Conservation (phyloP, 306 rosid genomes). For the Dicorynia guianensis region DNA sequence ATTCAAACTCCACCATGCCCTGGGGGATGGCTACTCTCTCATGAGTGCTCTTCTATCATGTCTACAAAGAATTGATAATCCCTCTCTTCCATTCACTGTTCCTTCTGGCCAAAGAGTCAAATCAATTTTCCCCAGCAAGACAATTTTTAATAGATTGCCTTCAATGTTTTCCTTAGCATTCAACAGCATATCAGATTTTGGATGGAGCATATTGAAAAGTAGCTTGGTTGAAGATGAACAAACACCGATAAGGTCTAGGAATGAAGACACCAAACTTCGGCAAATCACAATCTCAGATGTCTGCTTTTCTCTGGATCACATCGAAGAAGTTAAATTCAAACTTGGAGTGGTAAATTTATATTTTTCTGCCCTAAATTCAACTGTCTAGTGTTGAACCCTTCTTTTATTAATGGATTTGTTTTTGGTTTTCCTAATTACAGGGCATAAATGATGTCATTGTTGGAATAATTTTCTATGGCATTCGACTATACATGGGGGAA, state of each 20-base stretch:
- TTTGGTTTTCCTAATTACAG: slow-evolving; percentile 14
- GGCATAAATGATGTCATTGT: slow-evolving; percentile 58
- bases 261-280: slow-evolving; percentile 36
- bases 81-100: slow-evolving; percentile 60
- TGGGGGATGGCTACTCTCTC: slow-evolving; percentile 69
- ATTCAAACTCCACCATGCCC: slow-evolving; percentile 64
- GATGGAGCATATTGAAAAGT: slow-evolving; percentile 50
- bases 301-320: slow-evolving; percentile 41
- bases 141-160: slow-evolving; percentile 21
- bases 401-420: too few relatives aligned
- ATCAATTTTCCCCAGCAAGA: background rate
- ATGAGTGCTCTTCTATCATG: slow-evolving; percentile 72
- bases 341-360: slow-evolving; percentile 67
- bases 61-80: slow-evolving; percentile 52
- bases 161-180: slow-evolving; percentile 26
- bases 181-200: slow-evolving; percentile 42
- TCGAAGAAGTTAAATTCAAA: slow-evolving; percentile 43
- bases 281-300: slow-evolving; percentile 44
- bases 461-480: slow-evolving; percentile 54
- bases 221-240: slow-evolving; percentile 52
- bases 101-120: slow-evolving; percentile 41
- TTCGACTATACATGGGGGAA: slow-evolving; percentile 59
- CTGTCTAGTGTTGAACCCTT: too few relatives aligned
- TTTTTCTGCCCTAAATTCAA: too few relatives aligned
- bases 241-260: slow-evolving; percentile 58